A percentile compares a stretch with the other conserved stretches of the same genome.
phyloP scores from a whole-genome alignment of 2,329 filamentous ascomycete genomes.

The Setomelanomma holmii region DNA sequence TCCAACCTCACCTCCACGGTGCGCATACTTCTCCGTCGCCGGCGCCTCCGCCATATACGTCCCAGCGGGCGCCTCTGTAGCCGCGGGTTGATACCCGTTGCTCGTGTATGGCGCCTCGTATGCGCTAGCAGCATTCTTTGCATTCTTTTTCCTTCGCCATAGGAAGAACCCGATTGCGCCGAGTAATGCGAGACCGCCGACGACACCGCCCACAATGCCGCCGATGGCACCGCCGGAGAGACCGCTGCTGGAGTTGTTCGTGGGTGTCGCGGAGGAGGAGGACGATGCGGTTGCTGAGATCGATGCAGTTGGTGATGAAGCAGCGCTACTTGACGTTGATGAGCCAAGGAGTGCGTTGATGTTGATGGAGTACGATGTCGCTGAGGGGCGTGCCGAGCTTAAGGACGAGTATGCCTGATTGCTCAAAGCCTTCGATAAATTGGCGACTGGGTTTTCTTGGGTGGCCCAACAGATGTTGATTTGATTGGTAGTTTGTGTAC shows the following conservation, averaged over 20 bases:
- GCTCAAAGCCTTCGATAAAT: conserved; percentile 5
- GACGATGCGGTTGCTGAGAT: not conserved
- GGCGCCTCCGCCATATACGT: not conserved
- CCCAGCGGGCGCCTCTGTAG: not conserved
- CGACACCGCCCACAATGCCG: conserved; percentile 23
- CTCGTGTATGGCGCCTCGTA: not conserved
- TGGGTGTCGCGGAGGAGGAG: not conserved
- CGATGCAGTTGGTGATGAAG: not conserved
- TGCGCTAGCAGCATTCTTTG: not conserved
- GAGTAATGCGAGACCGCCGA: conserved; percentile 21
- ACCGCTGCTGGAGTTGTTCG: not conserved
- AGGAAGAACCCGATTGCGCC: conserved; percentile 15
- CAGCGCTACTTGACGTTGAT: not conserved
- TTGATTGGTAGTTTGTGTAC: conserved; percentile 16
- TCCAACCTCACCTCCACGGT: too few relatives aligned
- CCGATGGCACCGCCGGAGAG: conserved; percentile 25
- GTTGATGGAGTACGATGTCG: conserved; percentile 15
- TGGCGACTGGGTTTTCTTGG: conserved; percentile 12
- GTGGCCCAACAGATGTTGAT: conserved; percentile 34
- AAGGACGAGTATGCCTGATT: conserved; percentile 27
- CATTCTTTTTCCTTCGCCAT: conserved; percentile 8
- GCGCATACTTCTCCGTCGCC: not conserved
- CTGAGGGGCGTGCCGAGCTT: conserved; percentile 12
- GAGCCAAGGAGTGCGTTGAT: conserved; percentile 4
- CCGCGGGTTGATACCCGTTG: not conserved